Conservation (phyloP, 1,284 basidiomycete genomes). For the Laetiporus sulphureus region DNA sequence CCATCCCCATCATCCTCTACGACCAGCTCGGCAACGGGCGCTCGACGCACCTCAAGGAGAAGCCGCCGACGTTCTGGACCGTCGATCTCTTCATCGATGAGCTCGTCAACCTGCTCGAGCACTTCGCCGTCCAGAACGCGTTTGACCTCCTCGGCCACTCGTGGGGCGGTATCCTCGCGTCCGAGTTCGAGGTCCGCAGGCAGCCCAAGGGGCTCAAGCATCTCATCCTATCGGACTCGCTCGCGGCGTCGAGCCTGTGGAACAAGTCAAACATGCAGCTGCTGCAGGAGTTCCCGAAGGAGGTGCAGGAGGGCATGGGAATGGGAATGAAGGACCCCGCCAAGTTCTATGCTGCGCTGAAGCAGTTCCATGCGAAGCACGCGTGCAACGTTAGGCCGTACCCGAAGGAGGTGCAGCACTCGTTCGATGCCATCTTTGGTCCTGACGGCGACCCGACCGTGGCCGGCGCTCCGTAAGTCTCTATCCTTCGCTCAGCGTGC, state of each 20-base stretch:
- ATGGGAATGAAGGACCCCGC: conserved; percentile 17
- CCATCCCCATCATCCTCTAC: conserved; percentile 27
- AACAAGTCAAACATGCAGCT: conserved; percentile 12
- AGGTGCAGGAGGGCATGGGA: conserved; percentile 18
- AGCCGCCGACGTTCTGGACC: conserved; percentile 24
- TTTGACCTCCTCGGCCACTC: conserved; percentile 27
- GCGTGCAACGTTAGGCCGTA: conserved; percentile 18
- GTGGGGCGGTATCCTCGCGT: conserved; percentile 28
- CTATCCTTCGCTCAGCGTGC: background rate
- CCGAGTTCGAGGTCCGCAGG: conserved; percentile 17
- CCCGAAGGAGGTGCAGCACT: conserved; percentile 16
- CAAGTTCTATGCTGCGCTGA: conserved; percentile 19
- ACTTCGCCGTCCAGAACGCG: conserved; percentile 18
- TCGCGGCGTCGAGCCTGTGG: conserved; percentile 18
- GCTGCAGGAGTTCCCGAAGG: conserved; percentile 15
- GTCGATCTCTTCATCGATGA: conserved; percentile 26
- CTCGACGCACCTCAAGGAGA: conserved; percentile 26
- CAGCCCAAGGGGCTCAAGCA: conserved; percentile 21
- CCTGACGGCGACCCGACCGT: conserved; percentile 18
- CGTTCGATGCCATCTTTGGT: conserved; percentile 11
- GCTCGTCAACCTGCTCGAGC: conserved; percentile 23
- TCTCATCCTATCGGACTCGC: conserved; percentile 21
- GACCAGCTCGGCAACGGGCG: conserved; percentile 27
- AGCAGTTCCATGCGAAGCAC: conserved; percentile 15
- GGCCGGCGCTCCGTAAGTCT: conserved; percentile 12